Conservation (phyloP, 208 protist genomes). For the Jaenimonas drosophilae region DNA sequence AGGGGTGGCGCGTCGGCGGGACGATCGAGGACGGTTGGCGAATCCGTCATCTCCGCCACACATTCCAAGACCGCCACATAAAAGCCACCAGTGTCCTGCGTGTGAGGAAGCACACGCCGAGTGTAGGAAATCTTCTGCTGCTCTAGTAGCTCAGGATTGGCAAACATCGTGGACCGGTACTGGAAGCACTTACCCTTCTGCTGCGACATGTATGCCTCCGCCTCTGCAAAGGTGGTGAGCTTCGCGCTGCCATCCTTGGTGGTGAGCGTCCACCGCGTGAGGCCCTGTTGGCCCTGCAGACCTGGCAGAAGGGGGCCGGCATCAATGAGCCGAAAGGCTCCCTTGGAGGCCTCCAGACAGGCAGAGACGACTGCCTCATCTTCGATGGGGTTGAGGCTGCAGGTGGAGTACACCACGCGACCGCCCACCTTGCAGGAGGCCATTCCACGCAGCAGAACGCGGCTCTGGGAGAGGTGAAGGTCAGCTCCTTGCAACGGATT, state of each 20-base stretch:
- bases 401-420: slow-evolving; percentile 93
- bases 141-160: slow-evolving; percentile 26
- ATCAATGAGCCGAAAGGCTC: slow-evolving; percentile 81
- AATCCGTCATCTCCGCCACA: slow-evolving; percentile 32
- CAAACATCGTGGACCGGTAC: slow-evolving; percentile 71
- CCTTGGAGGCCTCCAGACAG: slow-evolving; percentile 53
- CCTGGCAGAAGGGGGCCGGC: slow-evolving; percentile 51
- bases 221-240: slow-evolving; percentile 48
- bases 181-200: slow-evolving; percentile 34
- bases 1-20: slow-evolving; percentile 16
- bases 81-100: slow-evolving; percentile 96
- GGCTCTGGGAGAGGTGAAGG: slow-evolving; percentile 79
- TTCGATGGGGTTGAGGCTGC: slow-evolving; percentile 93
- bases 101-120: slow-evolving; percentile 89
- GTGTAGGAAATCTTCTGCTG: slow-evolving; percentile 69
- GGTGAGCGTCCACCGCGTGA: slow-evolving; percentile 71
- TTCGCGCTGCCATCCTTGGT: slow-evolving; percentile 42
- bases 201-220: slow-evolving; percentile 22
- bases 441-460: slow-evolving; percentile 77
- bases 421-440: slow-evolving; percentile 72
- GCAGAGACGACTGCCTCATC: slow-evolving; percentile 90
- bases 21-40: slow-evolving; percentile 2
- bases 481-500: slow-evolving; percentile 63
- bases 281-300: slow-evolving; percentile 58
- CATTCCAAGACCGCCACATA: slow-evolving; percentile 91